These are phyloP conservation scores for Russula sp. DNA, from an alignment of 768 basidiomycete species.

Conservation along the genomic window DNA sequence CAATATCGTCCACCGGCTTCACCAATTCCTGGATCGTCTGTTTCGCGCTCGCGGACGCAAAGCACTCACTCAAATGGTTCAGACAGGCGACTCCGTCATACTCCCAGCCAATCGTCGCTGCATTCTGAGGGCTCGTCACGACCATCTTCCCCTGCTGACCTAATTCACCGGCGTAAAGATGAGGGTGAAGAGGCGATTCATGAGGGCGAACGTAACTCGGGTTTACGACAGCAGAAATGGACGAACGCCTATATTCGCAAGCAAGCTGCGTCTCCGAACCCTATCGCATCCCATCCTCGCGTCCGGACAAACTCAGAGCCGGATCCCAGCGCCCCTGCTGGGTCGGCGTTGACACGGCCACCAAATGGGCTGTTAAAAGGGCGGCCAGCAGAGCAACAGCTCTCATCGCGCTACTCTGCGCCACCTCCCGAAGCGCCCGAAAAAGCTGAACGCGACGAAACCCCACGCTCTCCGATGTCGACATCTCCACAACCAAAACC, in stretches of 20 bases:
- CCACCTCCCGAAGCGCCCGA: slow-evolving; percentile 3
- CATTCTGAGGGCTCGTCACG: slow-evolving; percentile 26
- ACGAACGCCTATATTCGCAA: slow-evolving; percentile 29
- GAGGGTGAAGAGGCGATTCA: slow-evolving; percentile 40
- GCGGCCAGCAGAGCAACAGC: not conserved
- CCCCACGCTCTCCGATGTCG: not conserved
- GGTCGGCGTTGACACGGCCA: not conserved
- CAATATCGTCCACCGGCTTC: slow-evolving; percentile 1
- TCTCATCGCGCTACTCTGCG: not conserved
- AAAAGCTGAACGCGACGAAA: slow-evolving; percentile 5
- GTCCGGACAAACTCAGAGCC: slow-evolving; percentile 22
- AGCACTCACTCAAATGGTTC: slow-evolving; percentile 1
- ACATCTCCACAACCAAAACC: slow-evolving; percentile 4
- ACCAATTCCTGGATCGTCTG: slow-evolving; percentile 15
- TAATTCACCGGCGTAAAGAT: slow-evolving; percentile 32
- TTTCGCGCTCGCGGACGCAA: slow-evolving; percentile 5
- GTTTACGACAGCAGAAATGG: slow-evolving; percentile 47
- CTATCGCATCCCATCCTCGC: slow-evolving; percentile 28
- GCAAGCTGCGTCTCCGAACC: slow-evolving; percentile 25
- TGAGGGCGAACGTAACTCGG: slow-evolving; percentile 68
- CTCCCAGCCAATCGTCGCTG: slow-evolving; percentile 20
- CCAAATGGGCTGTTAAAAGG: slow-evolving; percentile 2
- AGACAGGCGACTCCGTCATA: slow-evolving; percentile 31
- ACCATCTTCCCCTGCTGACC: slow-evolving; percentile 12
- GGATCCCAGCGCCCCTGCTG: slow-evolving; percentile 9